Base-by-base conservation (phyloP, 148 eudicot species). In the Rheum nobile region DNA sequence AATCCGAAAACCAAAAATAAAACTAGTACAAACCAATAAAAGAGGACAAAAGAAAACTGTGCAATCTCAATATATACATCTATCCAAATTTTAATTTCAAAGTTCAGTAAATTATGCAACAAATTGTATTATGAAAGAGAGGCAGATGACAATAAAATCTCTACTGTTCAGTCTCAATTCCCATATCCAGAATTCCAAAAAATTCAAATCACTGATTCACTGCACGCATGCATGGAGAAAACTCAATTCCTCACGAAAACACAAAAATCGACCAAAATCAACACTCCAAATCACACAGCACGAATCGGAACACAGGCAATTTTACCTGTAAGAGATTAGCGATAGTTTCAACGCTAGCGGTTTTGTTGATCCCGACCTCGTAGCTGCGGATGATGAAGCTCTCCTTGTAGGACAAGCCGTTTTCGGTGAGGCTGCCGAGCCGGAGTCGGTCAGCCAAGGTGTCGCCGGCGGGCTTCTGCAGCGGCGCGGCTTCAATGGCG, bases 321-420 rank as follows among this genome's bases (percentile, higher is more conserved):
- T 17, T 11, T 31, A 55, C 98, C 98, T 93, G 95, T 50, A 93
- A 77, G 11, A 93, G 86, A 88, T 94, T 94, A 39, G 98, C 98
- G 72, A 94, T 88, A 24, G 96, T 94, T 71, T 94, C 96, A 76
- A 94, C 90, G 55, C 97, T 94, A 41, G 96, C 98, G 81, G 97
- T 94, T 63, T 94, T 94, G 77, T 94, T 91, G 72, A 88, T 88
- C 82, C 98, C 97, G 76, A 91, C 98, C 75, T 94, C 98, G 79
- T 94, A 91, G 63, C 91, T 80, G 74, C 98, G 82, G 1, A 94
- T 88, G 16, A 94, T 87, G 77, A 91, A 94, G 75, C 82, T 86
- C 84, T 94, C 98, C 77, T 89, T 94, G 74, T 89, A 94, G 2
- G 96, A 88, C 75, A 91, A 71, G 5, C 95, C 93, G 76, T 91